Evolutionary conservation across 805 yeast species (phyloP), one percentile per base, ranked within the genome.

Genomic region (Gaillardinia entomophila): DNA sequence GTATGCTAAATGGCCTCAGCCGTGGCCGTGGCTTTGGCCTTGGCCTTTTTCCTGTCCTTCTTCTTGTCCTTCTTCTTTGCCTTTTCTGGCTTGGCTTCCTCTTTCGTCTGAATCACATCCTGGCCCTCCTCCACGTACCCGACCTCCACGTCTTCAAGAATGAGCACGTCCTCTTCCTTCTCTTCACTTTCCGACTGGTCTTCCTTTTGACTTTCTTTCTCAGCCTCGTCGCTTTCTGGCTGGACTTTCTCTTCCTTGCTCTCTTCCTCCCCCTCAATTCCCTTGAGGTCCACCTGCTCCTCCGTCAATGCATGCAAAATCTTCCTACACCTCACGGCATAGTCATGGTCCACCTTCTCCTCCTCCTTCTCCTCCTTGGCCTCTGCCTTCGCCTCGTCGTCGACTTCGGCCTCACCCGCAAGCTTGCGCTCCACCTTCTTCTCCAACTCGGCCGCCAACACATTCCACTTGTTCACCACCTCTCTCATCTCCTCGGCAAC

Each of bases 401-500:
- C 31, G 8, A 4, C 32, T 11, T 37, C 40, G 7, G 24, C 41
- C 30, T 48, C 45, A 10, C 46, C 51, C 24, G 43, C 37, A 31
- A 48, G 34, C 34, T 45, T 53, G 28, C 55, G 54, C 36, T 68
- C 62, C 19, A 70, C 49, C 35, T 58, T 57, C 26, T 48, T 59
- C 32, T 66, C 70, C 8, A 68, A 68, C 24, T 62, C 62, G 27
- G 51, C 55, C 28, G 70, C 71, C 29, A 61, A 48, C 24, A 53
- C 55, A 43, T 82, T 82, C 89, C 90, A 83, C 26, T 57, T 50
- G 1, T 57, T 55, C 8, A 79, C 57, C 1, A 73, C 68, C 6
- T 48, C 58, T 37, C 57, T 59, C 49, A 80, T 62, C 3, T 72
- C 76, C 3, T 55, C 68, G 2, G 71, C 57, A 7, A 82, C 51